A percentile compares a stretch with the other conserved stretches of the same genome.
Conservation (phyloP, 495 filamentous ascomycete genomes). For the Chaetomium tenue region DNA sequence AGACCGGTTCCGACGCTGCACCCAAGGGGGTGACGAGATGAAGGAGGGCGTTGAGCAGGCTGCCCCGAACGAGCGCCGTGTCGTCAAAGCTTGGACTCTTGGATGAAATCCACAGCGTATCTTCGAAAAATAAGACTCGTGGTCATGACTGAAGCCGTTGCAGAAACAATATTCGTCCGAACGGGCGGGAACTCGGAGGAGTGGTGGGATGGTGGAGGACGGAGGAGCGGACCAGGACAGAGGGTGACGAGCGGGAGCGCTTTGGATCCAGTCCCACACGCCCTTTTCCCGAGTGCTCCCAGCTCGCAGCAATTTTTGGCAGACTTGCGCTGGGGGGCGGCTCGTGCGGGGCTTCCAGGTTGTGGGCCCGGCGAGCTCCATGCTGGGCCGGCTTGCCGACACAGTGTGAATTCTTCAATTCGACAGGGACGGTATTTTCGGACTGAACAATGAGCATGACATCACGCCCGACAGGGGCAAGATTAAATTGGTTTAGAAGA, state of each 20-base stretch:
- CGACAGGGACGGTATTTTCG: too few species aligned
- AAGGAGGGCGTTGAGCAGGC: slow-evolving; percentile 15
- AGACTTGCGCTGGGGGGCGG: slow-evolving; percentile 23
- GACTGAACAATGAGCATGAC: too few species aligned
- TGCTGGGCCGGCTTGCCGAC: background rate
- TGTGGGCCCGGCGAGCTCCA: slow-evolving; percentile 13
- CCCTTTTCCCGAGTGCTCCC: slow-evolving; percentile 28
- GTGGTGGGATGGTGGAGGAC: slow-evolving; percentile 24
- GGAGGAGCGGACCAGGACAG: slow-evolving; percentile 8
- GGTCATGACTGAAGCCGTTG: slow-evolving; percentile 29
- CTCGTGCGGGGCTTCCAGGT: slow-evolving; percentile 29
- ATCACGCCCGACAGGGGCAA: too few species aligned
- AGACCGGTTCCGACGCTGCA: slow-evolving; percentile 1
- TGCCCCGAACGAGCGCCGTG: slow-evolving; percentile 18
- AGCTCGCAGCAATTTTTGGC: slow-evolving; percentile 36
- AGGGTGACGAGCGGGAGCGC: slow-evolving; percentile 27
- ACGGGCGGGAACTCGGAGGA: slow-evolving; percentile 19
- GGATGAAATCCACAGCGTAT: slow-evolving; percentile 26
- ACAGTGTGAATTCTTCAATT: background rate
- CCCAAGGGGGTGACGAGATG: slow-evolving; percentile 7
- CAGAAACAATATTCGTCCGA: slow-evolving; percentile 10
- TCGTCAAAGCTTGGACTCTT: slow-evolving; percentile 23
- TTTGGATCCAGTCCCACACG: slow-evolving; percentile 23
- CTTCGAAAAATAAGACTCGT: slow-evolving; percentile 13
- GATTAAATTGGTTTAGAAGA: too few species aligned